These are phyloP conservation scores for Tuber melanosporum DNA, from an alignment of 495 filamentous ascomycete species.

Conservation along the genomic window DNA sequence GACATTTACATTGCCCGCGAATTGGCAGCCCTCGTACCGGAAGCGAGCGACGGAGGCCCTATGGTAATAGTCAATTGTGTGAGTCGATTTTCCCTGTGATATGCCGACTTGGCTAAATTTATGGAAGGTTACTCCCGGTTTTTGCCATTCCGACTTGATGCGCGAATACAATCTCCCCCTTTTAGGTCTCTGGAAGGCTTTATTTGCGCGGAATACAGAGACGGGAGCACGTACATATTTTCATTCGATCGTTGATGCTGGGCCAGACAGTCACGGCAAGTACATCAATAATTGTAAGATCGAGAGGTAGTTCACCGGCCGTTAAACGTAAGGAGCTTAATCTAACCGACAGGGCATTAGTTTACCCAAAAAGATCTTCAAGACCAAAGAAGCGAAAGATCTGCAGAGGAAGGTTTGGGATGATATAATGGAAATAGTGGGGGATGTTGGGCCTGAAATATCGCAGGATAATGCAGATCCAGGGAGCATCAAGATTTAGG, in stretches of 20 bases:
- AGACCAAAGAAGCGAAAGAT: conserved; percentile 43
- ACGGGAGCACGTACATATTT: conserved; percentile 49
- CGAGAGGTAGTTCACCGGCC: conserved; percentile 7
- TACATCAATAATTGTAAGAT: conserved; percentile 46
- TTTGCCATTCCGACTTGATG: conserved; percentile 48
- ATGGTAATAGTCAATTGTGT: conserved; percentile 50
- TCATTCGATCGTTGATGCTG: conserved; percentile 38
- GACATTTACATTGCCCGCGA: conserved; percentile 48
- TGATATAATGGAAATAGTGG: conserved; percentile 51
- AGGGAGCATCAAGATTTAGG: not conserved
- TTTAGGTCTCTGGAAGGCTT: not conserved
- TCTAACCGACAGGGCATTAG: not conserved
- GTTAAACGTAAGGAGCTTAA: not conserved
- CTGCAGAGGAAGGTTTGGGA: conserved; percentile 51
- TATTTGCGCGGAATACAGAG: conserved; percentile 48
- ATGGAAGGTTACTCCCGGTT: conserved; percentile 47
- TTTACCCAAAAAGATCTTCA: conserved; percentile 33
- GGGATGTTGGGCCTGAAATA: conserved; percentile 26
- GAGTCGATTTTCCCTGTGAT: not conserved
- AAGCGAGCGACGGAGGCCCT: conserved; percentile 2
- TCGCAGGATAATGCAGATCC: not conserved
- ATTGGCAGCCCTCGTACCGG: conserved; percentile 43
- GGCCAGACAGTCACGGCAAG: conserved; percentile 47
- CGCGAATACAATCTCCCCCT: conserved; percentile 37
- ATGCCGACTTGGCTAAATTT: not conserved